Base-by-base conservation (phyloP, 2,329 filamentous ascomycete species). In the Pseudonectria foliicola region DNA sequence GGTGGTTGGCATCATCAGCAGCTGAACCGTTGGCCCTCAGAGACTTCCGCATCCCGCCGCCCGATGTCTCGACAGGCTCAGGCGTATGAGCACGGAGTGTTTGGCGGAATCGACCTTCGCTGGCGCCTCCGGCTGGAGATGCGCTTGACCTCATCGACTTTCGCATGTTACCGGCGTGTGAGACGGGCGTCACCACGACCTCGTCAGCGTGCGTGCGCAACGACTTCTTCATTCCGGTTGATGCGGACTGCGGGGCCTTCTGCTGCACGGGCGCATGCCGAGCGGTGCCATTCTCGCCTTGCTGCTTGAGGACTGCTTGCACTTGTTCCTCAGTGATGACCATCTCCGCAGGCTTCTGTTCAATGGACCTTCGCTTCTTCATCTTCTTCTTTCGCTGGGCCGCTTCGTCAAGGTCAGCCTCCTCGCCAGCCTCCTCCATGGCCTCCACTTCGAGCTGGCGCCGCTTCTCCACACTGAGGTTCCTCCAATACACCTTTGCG, bases 401-500 rank as follows among this genome's bases (percentile, higher is more conserved):
- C 53, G 52, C 34, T 27, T 50, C 50, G 55, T 56, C 38, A 47
- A 38, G 41, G 50, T 49, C 66, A 2, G 60, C 63, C 23, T 73
- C 70, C 6, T 64, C 59, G 8, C 62, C 72, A 3, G 67, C 70
- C 29, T 76, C 68, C 37, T 75, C 68, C 31, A 70, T 55, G 2
- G 72, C 72, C 39, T 80, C 76, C 4, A 60, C 63, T 49, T 80
- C 76, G 23, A 82, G 67, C 49, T 79, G 72, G 6, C 72, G 72
- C 28, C 79, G 73, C 50, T 80, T 76, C 23, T 82, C 73, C 2
- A 68, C 64, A 7, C 72, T 79, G 6, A 87, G 58, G 33, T 75
- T 74, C 42, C 71, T 77, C 83, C 82, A 87, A 48, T 82, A 85
- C 0, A 73, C 64, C 49, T 82, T 83, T 12, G 80, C 74, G 34